Evolutionary conservation across 1,284 basidiomycete species (phyloP), one percentile per base, ranked within the genome.

Genomic region (Nidula niveotomentosa): DNA sequence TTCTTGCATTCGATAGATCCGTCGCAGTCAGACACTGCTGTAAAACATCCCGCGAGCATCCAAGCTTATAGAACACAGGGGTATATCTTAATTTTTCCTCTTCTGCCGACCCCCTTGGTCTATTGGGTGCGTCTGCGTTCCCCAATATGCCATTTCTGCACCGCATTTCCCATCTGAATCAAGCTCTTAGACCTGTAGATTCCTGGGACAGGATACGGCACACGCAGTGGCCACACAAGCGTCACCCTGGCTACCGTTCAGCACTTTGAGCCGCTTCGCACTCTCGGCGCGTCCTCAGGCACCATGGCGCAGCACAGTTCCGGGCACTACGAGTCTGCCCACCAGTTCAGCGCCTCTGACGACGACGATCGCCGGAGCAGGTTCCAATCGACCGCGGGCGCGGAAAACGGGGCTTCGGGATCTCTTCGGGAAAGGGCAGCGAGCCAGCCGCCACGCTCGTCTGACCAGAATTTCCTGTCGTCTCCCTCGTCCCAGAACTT

Each of bases 391-490:
- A 12, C 39, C 6, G 39, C 13, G 69, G 72, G 48, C 66, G 67
- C 35, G 4, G 39, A 15, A 41, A 15, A 15, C 15, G 39, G 39
- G 15, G 69, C 69, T 48, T 58, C 71, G 18, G 69, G 65, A 56
- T 72, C 74, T 53, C 73, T 76, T 54, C 74, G 80, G 53, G 83
- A 86, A 66, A 75, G 87, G 56, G 86, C 86, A 39, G 80, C 86
- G 1, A 85, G 83, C 66, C 86, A 89, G 63, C 87, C 87, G 13
- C 86, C 86, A 3, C 78, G 78, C 56, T 71, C 76, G 3, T 75
- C 77, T 48, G 75, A 74, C 39, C 75, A 79, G 58, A 30, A 30
- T 30, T 81, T 79, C 60, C 64, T 81, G 34, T 71, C 76, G 12
- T 81, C 83, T n/a, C 83, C 80, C 1, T 71, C 76, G 6, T 64